Conservation (phyloP, 306 rosid genomes). For the Lablab purpureus region DNA sequence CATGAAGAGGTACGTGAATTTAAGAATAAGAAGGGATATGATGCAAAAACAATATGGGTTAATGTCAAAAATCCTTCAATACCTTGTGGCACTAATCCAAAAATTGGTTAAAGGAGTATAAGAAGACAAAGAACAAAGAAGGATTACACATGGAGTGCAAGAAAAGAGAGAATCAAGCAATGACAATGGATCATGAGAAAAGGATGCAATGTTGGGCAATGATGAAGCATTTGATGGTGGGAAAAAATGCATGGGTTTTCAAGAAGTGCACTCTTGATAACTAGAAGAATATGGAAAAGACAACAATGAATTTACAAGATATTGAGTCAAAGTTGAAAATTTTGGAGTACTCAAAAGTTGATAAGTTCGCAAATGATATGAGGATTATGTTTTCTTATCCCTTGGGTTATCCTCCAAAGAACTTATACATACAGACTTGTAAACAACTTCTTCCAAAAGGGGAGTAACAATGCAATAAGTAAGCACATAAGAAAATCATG, state of each 20-base stretch:
- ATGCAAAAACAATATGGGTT: not conserved
- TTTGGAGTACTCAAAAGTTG: not conserved
- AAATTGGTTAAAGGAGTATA: too few species aligned
- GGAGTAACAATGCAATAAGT: slow-evolving; percentile 76
- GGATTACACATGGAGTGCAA: not conserved
- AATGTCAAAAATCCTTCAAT: not conserved
- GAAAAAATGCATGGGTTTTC: slow-evolving; percentile 29
- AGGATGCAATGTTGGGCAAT: slow-evolving; percentile 38
- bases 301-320: not conserved
- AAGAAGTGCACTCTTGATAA: not conserved
- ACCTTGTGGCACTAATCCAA: accelerated
- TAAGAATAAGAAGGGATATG: not conserved
- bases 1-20: not conserved
- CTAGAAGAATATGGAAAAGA: not conserved
- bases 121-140: too few species aligned
- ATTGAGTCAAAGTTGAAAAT: slow-evolving; percentile 10
- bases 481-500: slow-evolving; percentile 62
- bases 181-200: not conserved
- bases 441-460: slow-evolving; percentile 76
- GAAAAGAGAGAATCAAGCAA: not conserved
- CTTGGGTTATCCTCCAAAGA: not conserved
- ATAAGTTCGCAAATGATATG: slow-evolving; percentile 15
- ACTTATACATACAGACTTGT: slow-evolving; percentile 72
- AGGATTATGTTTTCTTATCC: slow-evolving; percentile 23
- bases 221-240: slow-evolving; percentile 34